These are phyloP conservation scores for Tricholoma saponaceum DNA, from an alignment of 768 basidiomycete species.

Conservation along the genomic window DNA sequence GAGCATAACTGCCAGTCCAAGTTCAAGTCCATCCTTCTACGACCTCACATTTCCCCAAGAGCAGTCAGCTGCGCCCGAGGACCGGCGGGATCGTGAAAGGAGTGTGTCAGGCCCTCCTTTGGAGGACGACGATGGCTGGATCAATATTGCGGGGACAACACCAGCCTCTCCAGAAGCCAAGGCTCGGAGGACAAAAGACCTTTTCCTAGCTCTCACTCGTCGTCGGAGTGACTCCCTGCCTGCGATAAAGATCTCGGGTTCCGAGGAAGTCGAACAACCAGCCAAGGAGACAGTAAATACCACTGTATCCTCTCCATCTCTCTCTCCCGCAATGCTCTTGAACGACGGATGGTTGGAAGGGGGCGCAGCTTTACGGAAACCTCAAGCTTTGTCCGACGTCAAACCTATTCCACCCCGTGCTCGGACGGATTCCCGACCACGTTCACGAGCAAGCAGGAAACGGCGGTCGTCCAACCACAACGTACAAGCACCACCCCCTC, in stretches of 20 bases:
- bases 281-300: slow-evolving; percentile 9
- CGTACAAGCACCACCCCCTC: slow-evolving; percentile 1
- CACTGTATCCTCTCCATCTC: slow-evolving; percentile 20
- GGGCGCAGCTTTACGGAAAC: slow-evolving; percentile 12
- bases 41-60: slow-evolving; percentile 27
- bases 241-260: slow-evolving; percentile 18
- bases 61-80: slow-evolving; percentile 36
- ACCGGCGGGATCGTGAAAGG: slow-evolving; percentile 29
- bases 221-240: slow-evolving; percentile 37
- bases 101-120: slow-evolving; percentile 24
- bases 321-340: slow-evolving; percentile 21
- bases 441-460: slow-evolving; percentile 11
- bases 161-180: slow-evolving; percentile 24
- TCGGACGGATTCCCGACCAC: slow-evolving; percentile 11
- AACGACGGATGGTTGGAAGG: slow-evolving; percentile 40
- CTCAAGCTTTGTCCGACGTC: background rate
- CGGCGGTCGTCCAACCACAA: slow-evolving; percentile 16
- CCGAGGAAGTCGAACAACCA: slow-evolving; percentile 7
- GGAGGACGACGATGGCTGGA: slow-evolving; percentile 44
- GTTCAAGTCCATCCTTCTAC: slow-evolving; percentile 30
- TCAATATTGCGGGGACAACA: slow-evolving; percentile 26
- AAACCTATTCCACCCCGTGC: background rate
- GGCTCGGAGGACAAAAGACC: slow-evolving; percentile 36
- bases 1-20: slow-evolving; percentile 23
- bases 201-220: slow-evolving; percentile 38